A percentile compares a stretch with the other conserved stretches of the same genome.
These are phyloP conservation scores for Phoma sp. DNA, from an alignment of 2,329 filamentous ascomycete genomes.

Conservation along the genomic window DNA sequence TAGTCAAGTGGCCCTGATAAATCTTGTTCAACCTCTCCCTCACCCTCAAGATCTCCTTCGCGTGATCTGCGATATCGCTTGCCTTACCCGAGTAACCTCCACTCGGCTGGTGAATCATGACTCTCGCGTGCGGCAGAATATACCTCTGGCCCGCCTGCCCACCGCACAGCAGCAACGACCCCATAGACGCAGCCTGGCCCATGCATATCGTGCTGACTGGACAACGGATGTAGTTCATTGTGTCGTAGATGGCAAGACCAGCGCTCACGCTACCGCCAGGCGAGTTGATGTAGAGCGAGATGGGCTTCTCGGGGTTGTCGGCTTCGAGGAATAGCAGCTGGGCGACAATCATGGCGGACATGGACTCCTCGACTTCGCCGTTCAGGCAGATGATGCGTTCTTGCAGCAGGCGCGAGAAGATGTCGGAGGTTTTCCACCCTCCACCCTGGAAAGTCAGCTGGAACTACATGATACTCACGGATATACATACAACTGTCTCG, in stretches of 20 bases:
- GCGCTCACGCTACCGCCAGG: slow-evolving; percentile 93
- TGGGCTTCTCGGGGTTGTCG: slow-evolving; percentile 91
- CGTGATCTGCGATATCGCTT: slow-evolving; percentile 91
- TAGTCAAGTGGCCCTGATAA: slow-evolving; percentile 84
- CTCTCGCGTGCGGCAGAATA: slow-evolving; percentile 87
- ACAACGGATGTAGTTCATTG: slow-evolving; percentile 94
- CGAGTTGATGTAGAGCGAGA: slow-evolving; percentile 97
- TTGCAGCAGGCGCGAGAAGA: slow-evolving; percentile 56
- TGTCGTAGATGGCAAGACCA: slow-evolving; percentile 90
- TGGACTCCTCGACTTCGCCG: slow-evolving; percentile 85
- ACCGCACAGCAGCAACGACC: slow-evolving; percentile 83
- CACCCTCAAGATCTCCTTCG: slow-evolving; percentile 91
- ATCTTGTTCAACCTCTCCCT: slow-evolving; percentile 88
- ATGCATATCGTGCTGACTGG: slow-evolving; percentile 95
- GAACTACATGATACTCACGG: background rate
- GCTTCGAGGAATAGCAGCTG: slow-evolving; percentile 98
- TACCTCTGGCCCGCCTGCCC: slow-evolving; percentile 85
- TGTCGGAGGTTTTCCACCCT: slow-evolving; percentile 59
- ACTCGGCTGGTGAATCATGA: slow-evolving; percentile 97
- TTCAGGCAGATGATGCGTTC: slow-evolving; percentile 96
- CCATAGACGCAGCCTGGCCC: slow-evolving; percentile 95
- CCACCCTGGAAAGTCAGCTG: slow-evolving; percentile 52
- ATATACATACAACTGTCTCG: slow-evolving; percentile 53
- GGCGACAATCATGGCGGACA: slow-evolving; percentile 92
- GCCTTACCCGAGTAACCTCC: slow-evolving; percentile 74